These are phyloP conservation scores for Metarhizium humberi DNA, from an alignment of 2,329 filamentous ascomycete genomes.

Conservation along the genomic window DNA sequence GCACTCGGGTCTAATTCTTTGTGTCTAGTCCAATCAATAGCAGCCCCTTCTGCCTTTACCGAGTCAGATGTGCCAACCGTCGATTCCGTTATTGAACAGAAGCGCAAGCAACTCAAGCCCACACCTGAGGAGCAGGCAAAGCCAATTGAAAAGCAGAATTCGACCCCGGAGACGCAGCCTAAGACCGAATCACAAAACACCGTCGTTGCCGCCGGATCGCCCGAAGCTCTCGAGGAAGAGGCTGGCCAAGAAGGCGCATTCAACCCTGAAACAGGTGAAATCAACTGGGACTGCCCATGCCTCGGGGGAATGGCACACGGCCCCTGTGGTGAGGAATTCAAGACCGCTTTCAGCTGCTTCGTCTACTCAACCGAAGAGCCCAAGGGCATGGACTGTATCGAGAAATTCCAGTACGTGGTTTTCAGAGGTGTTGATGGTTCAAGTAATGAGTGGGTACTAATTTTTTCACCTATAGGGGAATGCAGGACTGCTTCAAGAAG, in stretches of 20 bases:
- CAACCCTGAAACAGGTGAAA: constrained; percentile 97
- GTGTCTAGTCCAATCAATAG: constrained; percentile 17
- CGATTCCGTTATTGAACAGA: constrained; percentile 57
- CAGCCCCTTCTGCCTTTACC: constrained; percentile 42
- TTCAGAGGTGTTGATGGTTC: too few relatives aligned
- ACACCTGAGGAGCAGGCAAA: constrained; percentile 18
- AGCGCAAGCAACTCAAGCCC: constrained; percentile 37
- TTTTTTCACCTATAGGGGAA: constrained; percentile 50
- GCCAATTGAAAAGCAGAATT: constrained; percentile 13
- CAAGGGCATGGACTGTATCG: constrained; percentile 96
- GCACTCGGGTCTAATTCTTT: background rate
- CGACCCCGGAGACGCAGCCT: constrained; percentile 14
- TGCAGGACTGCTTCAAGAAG: constrained; percentile 94
- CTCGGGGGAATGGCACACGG: constrained; percentile 95
- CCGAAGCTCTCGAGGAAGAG: constrained; percentile 62
- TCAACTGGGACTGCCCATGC: constrained; percentile 99
- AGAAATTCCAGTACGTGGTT: constrained; percentile 80
- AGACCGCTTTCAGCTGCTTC: constrained; percentile 93
- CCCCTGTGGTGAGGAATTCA: constrained; percentile 93
- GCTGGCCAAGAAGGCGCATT: constrained; percentile 84
- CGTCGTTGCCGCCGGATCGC: constrained; percentile 23
- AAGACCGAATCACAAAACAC: constrained; percentile 17
- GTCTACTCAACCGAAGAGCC: constrained; percentile 92
- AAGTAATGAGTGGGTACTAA: background rate
- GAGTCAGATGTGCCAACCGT: constrained; percentile 53